phyloP scores from a whole-genome alignment of 768 basidiomycete genomes.

The Paxillus rubicundulus region DNA sequence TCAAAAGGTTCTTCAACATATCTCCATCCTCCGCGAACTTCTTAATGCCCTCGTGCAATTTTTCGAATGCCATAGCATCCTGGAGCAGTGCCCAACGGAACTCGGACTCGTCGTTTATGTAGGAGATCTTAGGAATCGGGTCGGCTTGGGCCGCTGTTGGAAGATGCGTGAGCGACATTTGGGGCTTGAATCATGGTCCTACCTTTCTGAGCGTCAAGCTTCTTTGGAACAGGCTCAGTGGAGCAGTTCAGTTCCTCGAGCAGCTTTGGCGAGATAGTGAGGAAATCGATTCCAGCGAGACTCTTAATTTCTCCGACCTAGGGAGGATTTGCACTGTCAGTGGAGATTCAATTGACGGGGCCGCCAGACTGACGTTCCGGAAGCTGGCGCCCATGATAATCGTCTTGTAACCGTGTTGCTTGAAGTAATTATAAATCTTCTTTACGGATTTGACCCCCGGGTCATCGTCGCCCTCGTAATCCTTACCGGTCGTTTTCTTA shows the following conservation, averaged over 20 bases:
- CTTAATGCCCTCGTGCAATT: constrained; percentile 94
- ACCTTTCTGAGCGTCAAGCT: constrained; percentile 67
- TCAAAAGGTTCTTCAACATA: constrained; percentile 78
- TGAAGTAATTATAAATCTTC: constrained; percentile 98
- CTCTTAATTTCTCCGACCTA: constrained; percentile 88
- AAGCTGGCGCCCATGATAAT: constrained; percentile 99
- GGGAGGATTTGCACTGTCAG: neutral
- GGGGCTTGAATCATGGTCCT: neutral
- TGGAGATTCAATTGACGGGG: neutral
- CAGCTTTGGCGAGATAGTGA: constrained; percentile 87
- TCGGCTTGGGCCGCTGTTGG: constrained; percentile 53
- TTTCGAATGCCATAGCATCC: constrained; percentile 94
- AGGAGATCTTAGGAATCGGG: constrained; percentile 75
- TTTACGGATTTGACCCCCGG: constrained; percentile 94
- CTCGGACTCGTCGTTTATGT: constrained; percentile 84
- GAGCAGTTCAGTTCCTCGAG: constrained; percentile 86
- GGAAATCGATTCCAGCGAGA: constrained; percentile 92
- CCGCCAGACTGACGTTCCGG: constrained; percentile 70
- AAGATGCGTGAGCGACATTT: neutral
- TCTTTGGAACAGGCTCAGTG: constrained; percentile 71
- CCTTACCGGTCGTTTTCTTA: constrained; percentile 83
- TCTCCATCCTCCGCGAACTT: constrained; percentile 94
- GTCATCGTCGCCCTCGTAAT: constrained; percentile 85
- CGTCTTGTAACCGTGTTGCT: constrained; percentile 94
- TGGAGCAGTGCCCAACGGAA: constrained; percentile 91